Conservation (phyloP, 2,329 filamentous ascomycete species). For the Verticillium klebahnii region DNA sequence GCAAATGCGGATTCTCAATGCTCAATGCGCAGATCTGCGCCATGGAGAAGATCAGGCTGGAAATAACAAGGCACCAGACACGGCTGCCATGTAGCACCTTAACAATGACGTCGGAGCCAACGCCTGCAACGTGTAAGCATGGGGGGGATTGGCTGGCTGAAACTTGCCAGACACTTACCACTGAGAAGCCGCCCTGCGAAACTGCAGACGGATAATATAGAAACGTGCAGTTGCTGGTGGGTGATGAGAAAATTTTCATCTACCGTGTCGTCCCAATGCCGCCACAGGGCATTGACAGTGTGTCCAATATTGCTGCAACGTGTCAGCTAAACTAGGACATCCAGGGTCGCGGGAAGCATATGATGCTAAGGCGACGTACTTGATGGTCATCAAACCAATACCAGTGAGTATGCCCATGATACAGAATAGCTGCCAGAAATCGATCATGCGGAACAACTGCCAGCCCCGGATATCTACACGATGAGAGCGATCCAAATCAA, state of each 20-base stretch:
- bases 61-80: conserved; percentile 84
- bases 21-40: conserved; percentile 74
- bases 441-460: conserved; percentile 62
- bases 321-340: background rate
- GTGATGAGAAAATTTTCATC: conserved; percentile 71
- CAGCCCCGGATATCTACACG: conserved; percentile 88
- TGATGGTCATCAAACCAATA: conserved; percentile 97
- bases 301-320: conserved; percentile 85
- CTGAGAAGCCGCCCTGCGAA: conserved; percentile 77
- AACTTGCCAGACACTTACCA: conserved; percentile 41
- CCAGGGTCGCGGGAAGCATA: background rate
- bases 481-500: conserved; percentile 70
- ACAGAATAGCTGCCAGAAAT: conserved; percentile 89
- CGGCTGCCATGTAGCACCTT: conserved; percentile 76
- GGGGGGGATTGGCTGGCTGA: background rate
- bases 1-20: conserved; percentile 70
- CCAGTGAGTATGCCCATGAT: conserved; percentile 90
- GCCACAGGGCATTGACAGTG: conserved; percentile 83
- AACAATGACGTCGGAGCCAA: conserved; percentile 86
- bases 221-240: conserved; percentile 87
- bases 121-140: conserved; percentile 43
- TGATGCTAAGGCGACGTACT: conserved; percentile 53
- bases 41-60: conserved; percentile 70
- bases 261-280: conserved; percentile 71
- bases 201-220: conserved; percentile 83